Base-by-base conservation (phyloP, 306 rosid genomes). In the Citrullus mucosospermus region DNA sequence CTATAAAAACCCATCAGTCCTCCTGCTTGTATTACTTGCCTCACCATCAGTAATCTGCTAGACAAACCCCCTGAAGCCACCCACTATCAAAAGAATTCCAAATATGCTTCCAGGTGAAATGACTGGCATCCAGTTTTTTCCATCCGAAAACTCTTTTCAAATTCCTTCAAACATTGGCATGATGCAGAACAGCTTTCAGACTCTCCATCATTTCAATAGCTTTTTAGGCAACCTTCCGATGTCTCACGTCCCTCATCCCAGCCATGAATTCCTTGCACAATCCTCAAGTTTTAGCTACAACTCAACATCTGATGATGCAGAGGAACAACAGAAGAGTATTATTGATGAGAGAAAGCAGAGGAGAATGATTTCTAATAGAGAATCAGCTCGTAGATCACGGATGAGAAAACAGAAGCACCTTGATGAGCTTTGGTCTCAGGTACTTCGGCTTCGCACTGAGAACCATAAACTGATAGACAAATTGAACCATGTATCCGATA, bases 341-440 rank as follows among this genome's bases (percentile, higher is more conserved):
- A 88, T 86, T 81, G 85, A 81, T 6, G 98, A 94, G 81, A 89
- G 98, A 80, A 94, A 87, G 54, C 93, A 90, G 36, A 77, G 98
- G 55, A 80, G 98, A 83, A 94, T 90, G 97, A 88, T 94, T 83
- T 94, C 98, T 2, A 94, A 94, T 81, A 78, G 98, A 18, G 98
- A 94, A 39, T 94, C 98, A 0, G 98, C 98, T 0, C 93, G 98
- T 5, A 66, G 98, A n/a, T 94, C 98, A 1, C 88, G 98, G 9
- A 91, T 91, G 92, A 88, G 98, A 77, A 94, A 92, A 88, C 97
- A 94, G 83, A 90, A 81, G 65, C 97, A 94, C 85, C 91, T 94
- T 9, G 97, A 94, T 79, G 98, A 94, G 80, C 92, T 94, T 3
- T 94, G 98, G 97, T 92, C 96, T 8, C 98, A 94, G 79, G 96